These are phyloP conservation scores for Nemania sp. DNA, from an alignment of 2,329 filamentous ascomycete genomes.

Conservation along the genomic window DNA sequence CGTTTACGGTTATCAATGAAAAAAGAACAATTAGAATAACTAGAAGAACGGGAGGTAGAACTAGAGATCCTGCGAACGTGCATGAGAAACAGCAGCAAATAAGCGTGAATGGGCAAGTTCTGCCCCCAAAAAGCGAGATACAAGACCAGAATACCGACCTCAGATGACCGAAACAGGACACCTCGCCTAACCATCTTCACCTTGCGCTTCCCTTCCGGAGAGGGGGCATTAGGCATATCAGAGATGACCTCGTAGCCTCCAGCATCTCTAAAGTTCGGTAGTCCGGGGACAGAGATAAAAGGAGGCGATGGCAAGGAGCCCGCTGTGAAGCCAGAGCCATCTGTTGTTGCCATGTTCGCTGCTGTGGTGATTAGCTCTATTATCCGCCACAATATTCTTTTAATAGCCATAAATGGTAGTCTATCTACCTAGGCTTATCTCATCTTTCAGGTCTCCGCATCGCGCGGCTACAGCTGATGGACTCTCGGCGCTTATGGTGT, in stretches of 20 bases:
- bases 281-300: slow-evolving; percentile 65
- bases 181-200: slow-evolving; percentile 61
- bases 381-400: neutral
- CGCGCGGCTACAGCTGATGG: slow-evolving; percentile 5
- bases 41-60: neutral
- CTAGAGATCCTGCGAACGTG: neutral
- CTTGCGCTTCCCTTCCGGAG: slow-evolving; percentile 20
- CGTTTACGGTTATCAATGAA: neutral
- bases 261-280: slow-evolving; percentile 77
- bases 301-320: slow-evolving; percentile 54
- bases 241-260: slow-evolving; percentile 66
- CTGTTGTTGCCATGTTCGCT: slow-evolving; percentile 26
- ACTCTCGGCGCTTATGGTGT: slow-evolving; percentile 27
- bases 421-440: slow-evolving; percentile 23
- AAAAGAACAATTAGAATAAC: neutral
- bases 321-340: neutral
- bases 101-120: neutral
- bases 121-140: neutral
- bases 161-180: slow-evolving; percentile 75
- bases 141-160: slow-evolving; percentile 50
- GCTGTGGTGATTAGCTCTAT: slow-evolving; percentile 14
- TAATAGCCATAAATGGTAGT: neutral
- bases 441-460: slow-evolving; percentile 3
- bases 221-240: slow-evolving; percentile 32
- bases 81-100: neutral